Base-by-base conservation (phyloP, 225 moss, liverwort and hornwort species). In the Marchantia paleacea region DNA sequence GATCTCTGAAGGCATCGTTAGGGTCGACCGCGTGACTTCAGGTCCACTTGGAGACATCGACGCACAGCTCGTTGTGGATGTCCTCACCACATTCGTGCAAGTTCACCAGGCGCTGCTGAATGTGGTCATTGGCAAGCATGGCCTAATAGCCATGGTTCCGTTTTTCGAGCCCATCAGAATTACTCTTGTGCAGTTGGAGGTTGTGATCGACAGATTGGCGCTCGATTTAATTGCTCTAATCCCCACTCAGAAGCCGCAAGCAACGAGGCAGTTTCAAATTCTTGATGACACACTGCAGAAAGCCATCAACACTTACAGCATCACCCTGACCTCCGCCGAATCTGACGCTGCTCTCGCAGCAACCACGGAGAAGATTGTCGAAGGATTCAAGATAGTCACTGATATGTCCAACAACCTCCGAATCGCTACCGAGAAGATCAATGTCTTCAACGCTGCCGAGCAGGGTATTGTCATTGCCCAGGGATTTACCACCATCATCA, bases 21-120 rank as follows among this genome's bases (percentile, higher is more conserved):
- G 39, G 39, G 39, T 39, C 39, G 39, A 39, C 39, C 39, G 39
- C 39, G 79, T 79, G 8, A 81, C 83, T 1, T 24, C 31, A 4
- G 78, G 78, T 65, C 52, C 80, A 8, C 82, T 87, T 2, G 22
- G 20, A 1, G 80, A 86, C 29, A 73, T 10, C 66, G 84, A 84
- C 24, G 86, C 81, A 24, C 8, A 60, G 84, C 76, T 84, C 71
- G 83, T 88, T 12, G 83, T 86, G 78, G 19, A 75, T 7, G 48
- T 39, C 39, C 39, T 39, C 39, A 39, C 39, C 39, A 39, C 39
- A 39, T 39, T 39, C 39, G 39, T 39, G 66, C 20, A 62, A 31
- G 72, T 84, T 0, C 88, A 88, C 66, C 81, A 78, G 78, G 64
- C 25, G 48, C 64, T 78, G 64, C 78, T 78, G 53, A 78, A 63